Evolutionary conservation across 768 basidiomycete species (phyloP), one percentile per base, ranked within the genome.

Genomic region (Rhodosporidiobolus sp.): DNA sequence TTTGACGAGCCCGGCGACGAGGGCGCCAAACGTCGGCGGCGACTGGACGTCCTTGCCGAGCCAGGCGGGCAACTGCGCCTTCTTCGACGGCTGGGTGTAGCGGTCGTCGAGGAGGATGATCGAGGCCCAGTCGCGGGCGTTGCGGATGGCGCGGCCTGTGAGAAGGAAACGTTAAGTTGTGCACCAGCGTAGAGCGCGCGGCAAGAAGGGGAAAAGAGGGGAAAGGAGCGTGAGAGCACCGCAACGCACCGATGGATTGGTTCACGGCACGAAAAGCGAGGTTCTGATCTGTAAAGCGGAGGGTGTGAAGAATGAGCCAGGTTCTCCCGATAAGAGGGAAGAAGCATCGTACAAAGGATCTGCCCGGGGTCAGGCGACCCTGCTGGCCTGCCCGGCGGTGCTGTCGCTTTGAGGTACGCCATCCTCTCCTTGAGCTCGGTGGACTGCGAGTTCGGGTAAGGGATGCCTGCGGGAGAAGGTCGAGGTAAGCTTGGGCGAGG

Each of bases 401-500:
- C 87, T 22, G 87, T 77, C 63, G 86, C 83, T 64, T 87, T 88
- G 38, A 92, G 92, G 76, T 96, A 94, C 78, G 87, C 87, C 88
- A 99, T 88, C 56, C 94, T 85, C 80, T 98, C 95, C 75, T 87
- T 88, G 59, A 99, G 85, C 80, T 98, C 95, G 0, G 90, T 86
- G 0, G 93, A 94, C n/a, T 87, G 88, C 48, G 90, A 85, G 80
- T 95, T 97, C 16, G 95, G 89, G 80, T 93, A 99, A 0, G 95
- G 95, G 7, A 99, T 85, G 6, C 96, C 96, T 58, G 95, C 85
- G 69, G 94, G 86, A 43, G 94, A 83, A 32, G 91, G 19, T 88
- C 1, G 20, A 10, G 19, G 20, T n/a, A 2, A 30, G 20, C 12
- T 5, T 8, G n/a, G 2, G 12, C 17, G 12, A 3, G 52, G 12